These are phyloP conservation scores for Citrullus amarus DNA, from an alignment of 306 rosid species.

Conservation along the genomic window DNA sequence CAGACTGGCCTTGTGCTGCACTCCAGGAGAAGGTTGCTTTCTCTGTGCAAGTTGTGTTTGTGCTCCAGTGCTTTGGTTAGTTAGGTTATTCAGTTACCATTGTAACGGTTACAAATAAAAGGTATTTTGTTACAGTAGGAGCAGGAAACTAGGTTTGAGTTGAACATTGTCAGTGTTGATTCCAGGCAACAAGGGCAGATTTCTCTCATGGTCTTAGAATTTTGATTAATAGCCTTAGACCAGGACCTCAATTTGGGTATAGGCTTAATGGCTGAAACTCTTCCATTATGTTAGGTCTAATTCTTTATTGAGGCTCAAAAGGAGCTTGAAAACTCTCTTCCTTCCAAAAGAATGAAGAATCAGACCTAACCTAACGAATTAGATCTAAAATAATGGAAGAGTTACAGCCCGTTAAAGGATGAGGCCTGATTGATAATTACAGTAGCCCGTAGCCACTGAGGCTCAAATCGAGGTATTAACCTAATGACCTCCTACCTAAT, in stretches of 20 bases:
- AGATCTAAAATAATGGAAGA: too few relatives aligned
- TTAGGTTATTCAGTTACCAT: background rate
- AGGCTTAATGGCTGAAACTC: background rate
- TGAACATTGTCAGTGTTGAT: background rate
- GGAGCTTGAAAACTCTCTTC: background rate
- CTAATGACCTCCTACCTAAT: too few relatives aligned
- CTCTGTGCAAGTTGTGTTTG: background rate
- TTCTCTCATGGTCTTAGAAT: background rate
- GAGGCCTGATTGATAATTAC: too few relatives aligned
- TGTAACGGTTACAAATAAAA: background rate
- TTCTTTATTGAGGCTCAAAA: background rate
- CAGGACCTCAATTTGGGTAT: background rate
- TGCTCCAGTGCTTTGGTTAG: background rate
- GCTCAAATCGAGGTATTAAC: too few relatives aligned
- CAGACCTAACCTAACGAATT: too few relatives aligned
- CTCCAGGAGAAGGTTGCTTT: background rate
- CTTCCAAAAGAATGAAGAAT: too few relatives aligned
- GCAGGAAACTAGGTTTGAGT: background rate
- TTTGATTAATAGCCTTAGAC: background rate
- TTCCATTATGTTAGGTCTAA: background rate
- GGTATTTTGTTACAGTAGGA: background rate
- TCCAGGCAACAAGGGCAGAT: background rate
- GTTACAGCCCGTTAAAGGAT: too few relatives aligned
- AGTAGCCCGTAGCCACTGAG: too few relatives aligned
- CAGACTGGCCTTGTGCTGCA: background rate